Conservation (phyloP, 140 eudicot genomes). For the Artemisia princeps region DNA sequence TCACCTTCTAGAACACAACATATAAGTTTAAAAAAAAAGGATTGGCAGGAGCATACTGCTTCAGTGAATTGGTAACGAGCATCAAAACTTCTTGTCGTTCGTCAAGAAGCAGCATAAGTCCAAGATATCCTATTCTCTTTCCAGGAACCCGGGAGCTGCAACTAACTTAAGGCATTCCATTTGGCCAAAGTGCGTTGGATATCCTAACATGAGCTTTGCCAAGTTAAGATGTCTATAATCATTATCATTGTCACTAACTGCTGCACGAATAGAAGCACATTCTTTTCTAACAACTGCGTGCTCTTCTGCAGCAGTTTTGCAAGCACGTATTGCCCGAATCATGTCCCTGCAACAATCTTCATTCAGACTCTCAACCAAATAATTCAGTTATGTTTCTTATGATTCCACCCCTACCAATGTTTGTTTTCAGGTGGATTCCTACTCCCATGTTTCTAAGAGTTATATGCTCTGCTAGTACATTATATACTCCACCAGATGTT, state of each 20-base stretch:
- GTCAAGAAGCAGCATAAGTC: slow-evolving; percentile 96
- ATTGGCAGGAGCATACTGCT: slow-evolving; percentile 58
- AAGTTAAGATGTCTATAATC: slow-evolving; percentile 86
- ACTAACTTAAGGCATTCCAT: slow-evolving; percentile 92
- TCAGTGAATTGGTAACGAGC: slow-evolving; percentile 89
- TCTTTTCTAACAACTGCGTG: slow-evolving; percentile 95
- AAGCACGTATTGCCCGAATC: slow-evolving; percentile 96
- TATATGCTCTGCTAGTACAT: slow-evolving; percentile 41
- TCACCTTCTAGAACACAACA: background rate
- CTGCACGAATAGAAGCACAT: slow-evolving; percentile 88
- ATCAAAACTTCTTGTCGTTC: slow-evolving; percentile 96
- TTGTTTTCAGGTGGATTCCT: slow-evolving; percentile 60
- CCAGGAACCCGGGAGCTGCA: slow-evolving; percentile 96
- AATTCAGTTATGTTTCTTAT: slow-evolving; percentile 34
- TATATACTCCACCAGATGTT: slow-evolving; percentile 71
- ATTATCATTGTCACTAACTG: slow-evolving; percentile 80
- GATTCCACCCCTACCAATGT: slow-evolving; percentile 71
- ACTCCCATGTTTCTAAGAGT: slow-evolving; percentile 35
- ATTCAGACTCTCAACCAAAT: slow-evolving; percentile 15
- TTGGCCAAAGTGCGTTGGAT: slow-evolving; percentile 98
- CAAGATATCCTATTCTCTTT: slow-evolving; percentile 93
- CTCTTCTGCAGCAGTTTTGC: slow-evolving; percentile 98
- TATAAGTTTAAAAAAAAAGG: slow-evolving; percentile 9
- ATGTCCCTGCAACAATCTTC: slow-evolving; percentile 64
- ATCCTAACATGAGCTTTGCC: slow-evolving; percentile 97